Conservation (phyloP, 768 basidiomycete genomes). For the Cytidiella melzeri region DNA sequence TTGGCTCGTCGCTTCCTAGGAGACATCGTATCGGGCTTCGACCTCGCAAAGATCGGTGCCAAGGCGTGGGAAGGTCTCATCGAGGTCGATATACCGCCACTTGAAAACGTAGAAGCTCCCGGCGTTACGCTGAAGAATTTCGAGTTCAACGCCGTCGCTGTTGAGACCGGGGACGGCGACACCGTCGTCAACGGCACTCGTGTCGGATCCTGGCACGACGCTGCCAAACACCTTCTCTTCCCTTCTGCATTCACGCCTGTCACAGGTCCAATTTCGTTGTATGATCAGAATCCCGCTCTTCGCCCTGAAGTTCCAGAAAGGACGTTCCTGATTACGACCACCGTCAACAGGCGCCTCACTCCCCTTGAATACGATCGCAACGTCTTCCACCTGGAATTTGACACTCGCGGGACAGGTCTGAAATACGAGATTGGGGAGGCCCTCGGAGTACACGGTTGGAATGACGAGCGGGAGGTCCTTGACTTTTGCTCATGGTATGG, state of each 20-base stretch:
- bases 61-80: slow-evolving; percentile 62
- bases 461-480: slow-evolving; percentile 80
- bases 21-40: slow-evolving; percentile 40
- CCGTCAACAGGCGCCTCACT: slow-evolving; percentile 91
- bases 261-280: slow-evolving; percentile 29
- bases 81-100: slow-evolving; percentile 41
- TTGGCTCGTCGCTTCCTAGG: slow-evolving; percentile 43
- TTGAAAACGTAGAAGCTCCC: slow-evolving; percentile 13
- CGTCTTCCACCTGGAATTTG: slow-evolving; percentile 97
- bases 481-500: slow-evolving; percentile 94
- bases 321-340: slow-evolving; percentile 90
- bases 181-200: slow-evolving; percentile 55
- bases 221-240: slow-evolving; percentile 86
- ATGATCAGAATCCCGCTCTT: slow-evolving; percentile 58
- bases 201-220: slow-evolving; percentile 73
- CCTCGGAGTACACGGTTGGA: slow-evolving; percentile 96
- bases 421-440: slow-evolving; percentile 97
- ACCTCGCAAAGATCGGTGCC: slow-evolving; percentile 47
- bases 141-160: slow-evolving; percentile 68
- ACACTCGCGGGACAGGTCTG: slow-evolving; percentile 85
- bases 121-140: slow-evolving; percentile 45
- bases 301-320: slow-evolving; percentile 85
- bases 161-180: slow-evolving; percentile 53
- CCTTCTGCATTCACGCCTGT: slow-evolving; percentile 64
- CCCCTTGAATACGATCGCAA: slow-evolving; percentile 96